Percentiles rank a stretch among this genome's conserved stretches.
Conservation (phyloP, 1,284 basidiomycete species). For the Marasmius fiardii region DNA sequence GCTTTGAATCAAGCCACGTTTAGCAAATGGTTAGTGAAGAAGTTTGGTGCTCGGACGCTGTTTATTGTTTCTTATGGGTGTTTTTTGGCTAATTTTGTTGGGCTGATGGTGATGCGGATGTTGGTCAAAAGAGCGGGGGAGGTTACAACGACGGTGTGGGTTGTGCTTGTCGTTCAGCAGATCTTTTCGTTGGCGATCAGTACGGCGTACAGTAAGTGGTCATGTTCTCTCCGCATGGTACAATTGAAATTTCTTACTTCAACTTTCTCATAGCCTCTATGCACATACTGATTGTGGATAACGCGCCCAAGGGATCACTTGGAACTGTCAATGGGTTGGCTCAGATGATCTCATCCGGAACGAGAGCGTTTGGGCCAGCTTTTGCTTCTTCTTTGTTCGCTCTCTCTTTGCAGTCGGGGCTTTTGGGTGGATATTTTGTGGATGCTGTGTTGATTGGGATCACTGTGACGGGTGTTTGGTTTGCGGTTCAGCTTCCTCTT, state of each 20-base stretch:
- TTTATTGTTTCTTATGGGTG: neutral
- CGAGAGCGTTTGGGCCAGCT: slow-evolving; percentile 10
- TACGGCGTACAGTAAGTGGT: slow-evolving; percentile 6
- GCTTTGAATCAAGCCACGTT: slow-evolving; percentile 2
- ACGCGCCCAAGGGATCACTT: slow-evolving; percentile 13
- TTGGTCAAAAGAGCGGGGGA: neutral
- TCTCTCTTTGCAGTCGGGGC: slow-evolving; percentile 4
- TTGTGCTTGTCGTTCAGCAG: neutral
- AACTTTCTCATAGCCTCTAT: neutral
- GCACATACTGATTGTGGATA: slow-evolving; percentile 6
- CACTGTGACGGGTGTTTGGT: slow-evolving; percentile 1
- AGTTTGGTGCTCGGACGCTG: slow-evolving; percentile 1
- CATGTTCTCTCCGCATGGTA: neutral
- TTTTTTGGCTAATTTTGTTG: neutral
- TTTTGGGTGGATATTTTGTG: slow-evolving; percentile 5
- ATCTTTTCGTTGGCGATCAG: neutral
- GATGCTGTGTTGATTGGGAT: slow-evolving; percentile 7
- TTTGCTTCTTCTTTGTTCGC: slow-evolving; percentile 10
- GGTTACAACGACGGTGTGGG: neutral
- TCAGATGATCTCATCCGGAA: slow-evolving; percentile 17
- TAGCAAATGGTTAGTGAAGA: neutral
- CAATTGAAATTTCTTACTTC: neutral
- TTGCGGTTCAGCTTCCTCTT: slow-evolving; percentile 7
- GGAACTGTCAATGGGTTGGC: slow-evolving; percentile 20
- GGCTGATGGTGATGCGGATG: neutral